Evolutionary conservation across 768 basidiomycete genomes (phyloP).

Genomic region (Trametes cingulata): DNA sequence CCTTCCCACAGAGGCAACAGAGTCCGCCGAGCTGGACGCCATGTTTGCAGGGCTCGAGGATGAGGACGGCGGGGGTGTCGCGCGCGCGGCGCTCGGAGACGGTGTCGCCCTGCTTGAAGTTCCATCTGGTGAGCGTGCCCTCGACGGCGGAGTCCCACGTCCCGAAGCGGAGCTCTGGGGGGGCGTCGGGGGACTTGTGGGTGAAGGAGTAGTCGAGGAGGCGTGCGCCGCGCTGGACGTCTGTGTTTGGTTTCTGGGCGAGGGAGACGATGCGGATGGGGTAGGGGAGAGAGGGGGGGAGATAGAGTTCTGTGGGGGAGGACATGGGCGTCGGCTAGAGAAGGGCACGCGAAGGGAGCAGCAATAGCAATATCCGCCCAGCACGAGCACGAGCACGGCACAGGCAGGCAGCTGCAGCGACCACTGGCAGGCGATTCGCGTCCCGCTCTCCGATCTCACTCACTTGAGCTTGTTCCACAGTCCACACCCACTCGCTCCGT

Average conservation of each 20-base stretch:
- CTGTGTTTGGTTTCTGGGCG: slow-evolving; percentile 45
- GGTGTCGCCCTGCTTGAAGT: slow-evolving; percentile 62
- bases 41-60: slow-evolving; percentile 95
- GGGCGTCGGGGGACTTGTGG: slow-evolving; percentile 49
- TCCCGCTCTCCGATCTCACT: not conserved
- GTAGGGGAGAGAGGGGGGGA: slow-evolving; percentile 80
- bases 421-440: not conserved
- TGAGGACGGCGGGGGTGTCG: slow-evolving; percentile 58
- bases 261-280: slow-evolving; percentile 81
- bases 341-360: slow-evolving; percentile 3
- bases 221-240: slow-evolving; percentile 69
- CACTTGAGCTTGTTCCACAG: not conserved
- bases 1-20: slow-evolving; percentile 93
- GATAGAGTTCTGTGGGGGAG: slow-evolving; percentile 70
- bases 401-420: not conserved
- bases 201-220: slow-evolving; percentile 86
- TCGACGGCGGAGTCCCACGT: slow-evolving; percentile 91
- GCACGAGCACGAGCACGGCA: not conserved
- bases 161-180: slow-evolving; percentile 74
- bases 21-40: slow-evolving; percentile 90
- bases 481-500: slow-evolving; percentile 1
- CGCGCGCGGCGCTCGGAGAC: slow-evolving; percentile 60
- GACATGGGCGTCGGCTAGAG: slow-evolving; percentile 40
- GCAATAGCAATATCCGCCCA: slow-evolving; percentile 3
- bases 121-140: slow-evolving; percentile 76